Evolutionary conservation across 73 alveolate genomes (phyloP).

Genomic region (Tetrahymena elliotti): DNA sequence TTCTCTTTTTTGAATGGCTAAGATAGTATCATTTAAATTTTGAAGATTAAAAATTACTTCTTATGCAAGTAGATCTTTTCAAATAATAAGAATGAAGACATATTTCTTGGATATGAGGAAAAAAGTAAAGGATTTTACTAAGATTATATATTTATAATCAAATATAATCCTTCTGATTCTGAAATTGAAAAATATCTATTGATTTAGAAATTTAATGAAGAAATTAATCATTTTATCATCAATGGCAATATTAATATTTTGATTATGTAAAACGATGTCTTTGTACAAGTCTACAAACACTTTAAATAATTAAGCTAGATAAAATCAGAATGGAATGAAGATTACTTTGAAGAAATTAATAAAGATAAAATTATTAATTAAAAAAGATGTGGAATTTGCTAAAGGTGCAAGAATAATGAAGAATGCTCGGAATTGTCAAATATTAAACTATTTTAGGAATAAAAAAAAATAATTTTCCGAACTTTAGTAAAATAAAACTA

Average conservation of each 20-base stretch:
- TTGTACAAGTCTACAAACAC: not conserved
- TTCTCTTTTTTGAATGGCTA: too few species aligned
- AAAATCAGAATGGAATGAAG: not conserved
- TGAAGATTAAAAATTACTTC: too few species aligned
- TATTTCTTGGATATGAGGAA: not conserved
- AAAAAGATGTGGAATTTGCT: not conserved
- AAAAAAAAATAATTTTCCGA: too few species aligned
- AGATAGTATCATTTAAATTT: too few species aligned
- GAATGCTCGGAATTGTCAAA: not conserved
- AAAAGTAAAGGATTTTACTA: not conserved
- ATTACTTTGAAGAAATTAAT: not conserved
- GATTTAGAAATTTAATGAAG: not conserved
- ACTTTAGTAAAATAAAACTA: too few species aligned
- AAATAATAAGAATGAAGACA: not conserved
- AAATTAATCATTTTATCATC: too few species aligned
- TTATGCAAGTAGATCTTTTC: not conserved
- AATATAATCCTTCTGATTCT: not conserved
- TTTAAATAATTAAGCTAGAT: not conserved
- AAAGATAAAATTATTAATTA: not conserved
- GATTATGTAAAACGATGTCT: not conserved
- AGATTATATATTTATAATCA: too few species aligned
- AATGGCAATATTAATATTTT: too few species aligned
- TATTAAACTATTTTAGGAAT: too few species aligned
- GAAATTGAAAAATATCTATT: not conserved
- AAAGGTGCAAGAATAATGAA: too few species aligned